Conservation (phyloP, 148 eudicot genomes). For the Fagopyrum esculentum region DNA sequence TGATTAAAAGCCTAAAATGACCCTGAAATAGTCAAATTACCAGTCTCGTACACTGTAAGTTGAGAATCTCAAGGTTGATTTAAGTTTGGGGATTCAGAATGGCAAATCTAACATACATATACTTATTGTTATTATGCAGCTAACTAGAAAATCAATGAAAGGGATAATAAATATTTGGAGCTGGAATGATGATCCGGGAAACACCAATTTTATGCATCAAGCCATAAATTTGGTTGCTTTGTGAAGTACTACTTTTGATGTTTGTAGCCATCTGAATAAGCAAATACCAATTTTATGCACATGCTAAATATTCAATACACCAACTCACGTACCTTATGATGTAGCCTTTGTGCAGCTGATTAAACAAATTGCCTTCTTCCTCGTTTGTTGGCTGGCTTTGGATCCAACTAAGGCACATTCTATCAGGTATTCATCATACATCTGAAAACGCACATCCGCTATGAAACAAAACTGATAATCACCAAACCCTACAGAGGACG, state of each 20-base stretch:
- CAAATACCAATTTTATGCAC: constrained; percentile 6
- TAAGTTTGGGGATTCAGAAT: not conserved
- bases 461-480: not conserved
- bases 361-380: not conserved
- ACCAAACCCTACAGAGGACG: constrained; percentile 40
- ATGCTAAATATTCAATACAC: not conserved
- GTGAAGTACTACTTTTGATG: not conserved
- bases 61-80: not conserved
- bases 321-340: not conserved
- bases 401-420: not conserved
- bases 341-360: not conserved
- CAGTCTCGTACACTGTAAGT: not conserved
- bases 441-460: not conserved
- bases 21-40: not conserved
- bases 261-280: not conserved
- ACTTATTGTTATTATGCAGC: not conserved
- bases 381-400: not conserved
- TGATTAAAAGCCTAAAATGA: not conserved
- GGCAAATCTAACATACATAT: not conserved
- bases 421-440: constrained; percentile 2
- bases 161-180: not conserved
- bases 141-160: not conserved
- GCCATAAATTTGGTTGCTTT: not conserved
- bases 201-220: not conserved
- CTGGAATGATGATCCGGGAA: not conserved